These are phyloP conservation scores for Naematelia encephala DNA, from an alignment of 768 basidiomycete species.

Conservation along the genomic window DNA sequence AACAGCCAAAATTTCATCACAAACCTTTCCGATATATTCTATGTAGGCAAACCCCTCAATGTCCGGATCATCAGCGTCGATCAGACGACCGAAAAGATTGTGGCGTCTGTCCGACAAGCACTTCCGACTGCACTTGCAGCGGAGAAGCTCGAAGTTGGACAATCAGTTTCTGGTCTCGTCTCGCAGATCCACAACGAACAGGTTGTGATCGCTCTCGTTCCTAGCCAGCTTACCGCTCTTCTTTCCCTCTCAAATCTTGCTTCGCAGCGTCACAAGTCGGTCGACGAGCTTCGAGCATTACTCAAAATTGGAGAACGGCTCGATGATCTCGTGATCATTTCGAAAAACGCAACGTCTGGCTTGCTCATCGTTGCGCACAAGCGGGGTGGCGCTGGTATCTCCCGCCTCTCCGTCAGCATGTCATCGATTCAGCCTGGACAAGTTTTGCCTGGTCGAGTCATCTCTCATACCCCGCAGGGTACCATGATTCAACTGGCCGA, in stretches of 20 bases:
- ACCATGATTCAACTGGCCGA: constrained; percentile 72
- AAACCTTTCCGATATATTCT: constrained; percentile 59
- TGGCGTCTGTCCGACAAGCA: constrained; percentile 84
- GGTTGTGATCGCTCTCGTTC: constrained; percentile 67
- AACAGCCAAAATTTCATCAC: constrained; percentile 62
- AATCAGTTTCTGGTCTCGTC: constrained; percentile 52
- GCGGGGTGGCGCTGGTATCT: constrained; percentile 7
- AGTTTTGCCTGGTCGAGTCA: constrained; percentile 73
- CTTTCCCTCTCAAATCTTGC: constrained; percentile 85
- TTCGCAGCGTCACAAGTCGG: constrained; percentile 65
- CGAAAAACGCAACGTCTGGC: constrained; percentile 77
- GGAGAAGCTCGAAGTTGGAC: constrained; percentile 42
- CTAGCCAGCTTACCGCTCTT: constrained; percentile 68
- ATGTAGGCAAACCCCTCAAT: constrained; percentile 76
- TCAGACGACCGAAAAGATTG: constrained; percentile 61
- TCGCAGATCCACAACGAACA: constrained; percentile 82
- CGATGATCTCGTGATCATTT: constrained; percentile 78
- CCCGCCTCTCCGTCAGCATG: constrained; percentile 14
- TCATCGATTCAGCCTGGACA: constrained; percentile 63
- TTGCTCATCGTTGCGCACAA: constrained; percentile 62
- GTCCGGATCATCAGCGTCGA: constrained; percentile 72
- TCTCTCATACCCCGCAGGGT: constrained; percentile 67
- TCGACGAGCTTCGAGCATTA: constrained; percentile 62
- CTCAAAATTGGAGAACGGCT: constrained; percentile 69
- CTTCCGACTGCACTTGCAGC: constrained; percentile 52